These are phyloP conservation scores for Lathyrus aphaca DNA, from an alignment of 306 rosid genomes.

Conservation along the genomic window DNA sequence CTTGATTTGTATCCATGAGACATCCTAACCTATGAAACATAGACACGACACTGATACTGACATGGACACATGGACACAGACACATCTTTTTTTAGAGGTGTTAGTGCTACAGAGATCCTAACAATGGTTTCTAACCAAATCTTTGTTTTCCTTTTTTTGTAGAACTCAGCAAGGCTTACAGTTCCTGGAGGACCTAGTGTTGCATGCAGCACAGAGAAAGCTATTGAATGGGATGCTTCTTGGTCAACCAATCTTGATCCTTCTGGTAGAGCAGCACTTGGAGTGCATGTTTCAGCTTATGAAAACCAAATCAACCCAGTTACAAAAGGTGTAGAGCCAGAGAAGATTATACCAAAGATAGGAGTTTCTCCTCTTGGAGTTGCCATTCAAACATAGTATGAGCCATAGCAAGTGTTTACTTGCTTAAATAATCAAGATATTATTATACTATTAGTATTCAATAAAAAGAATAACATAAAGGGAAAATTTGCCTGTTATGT, in stretches of 20 bases:
- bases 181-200: conserved; percentile 96
- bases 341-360: conserved; percentile 62
- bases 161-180: conserved; percentile 83
- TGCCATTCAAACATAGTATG: conserved; percentile 59
- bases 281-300: conserved; percentile 84
- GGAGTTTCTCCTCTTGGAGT: conserved; percentile 56
- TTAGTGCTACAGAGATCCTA: too few species aligned
- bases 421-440: neutral
- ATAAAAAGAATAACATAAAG: neutral
- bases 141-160: conserved; percentile 19
- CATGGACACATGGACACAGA: too few species aligned
- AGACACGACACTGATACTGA: too few species aligned
- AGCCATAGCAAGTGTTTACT: conserved; percentile 25
- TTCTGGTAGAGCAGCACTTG: conserved; percentile 91
- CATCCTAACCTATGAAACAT: too few species aligned
- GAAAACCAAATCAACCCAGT: conserved; percentile 41
- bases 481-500: conserved; percentile 31
- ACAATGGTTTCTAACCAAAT: neutral
- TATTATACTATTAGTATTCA: neutral
- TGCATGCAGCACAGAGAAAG: conserved; percentile 94
- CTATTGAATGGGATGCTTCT: conserved; percentile 87
- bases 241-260: conserved; percentile 93
- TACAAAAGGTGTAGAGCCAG: conserved; percentile 37
- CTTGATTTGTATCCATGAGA: neutral
- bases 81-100: too few species aligned